phyloP scores from a whole-genome alignment of 2,329 filamentous ascomycete species.

The Venturia asperata region DNA sequence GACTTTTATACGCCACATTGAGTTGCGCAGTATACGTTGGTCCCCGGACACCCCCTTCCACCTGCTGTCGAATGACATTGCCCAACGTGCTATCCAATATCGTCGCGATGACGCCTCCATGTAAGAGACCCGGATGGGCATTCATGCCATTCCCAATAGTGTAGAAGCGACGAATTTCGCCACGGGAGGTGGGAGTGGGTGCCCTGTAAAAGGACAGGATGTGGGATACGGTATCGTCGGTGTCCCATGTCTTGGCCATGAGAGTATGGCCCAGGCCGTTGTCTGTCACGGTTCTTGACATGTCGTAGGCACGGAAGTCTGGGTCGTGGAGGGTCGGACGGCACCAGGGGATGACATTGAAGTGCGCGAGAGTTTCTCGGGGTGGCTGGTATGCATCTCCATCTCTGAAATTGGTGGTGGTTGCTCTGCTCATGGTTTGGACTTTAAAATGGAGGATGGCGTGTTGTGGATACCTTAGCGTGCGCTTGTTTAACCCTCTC shows the following conservation, averaged over 20 bases:
- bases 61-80: not conserved
- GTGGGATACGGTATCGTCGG: constrained; percentile 14
- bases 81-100: constrained; percentile 19
- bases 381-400: not conserved
- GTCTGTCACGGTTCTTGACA: constrained; percentile 15
- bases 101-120: constrained; percentile 19
- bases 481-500: not conserved
- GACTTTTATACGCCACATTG: constrained; percentile 19
- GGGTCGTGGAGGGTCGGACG: constrained; percentile 9
- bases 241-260: constrained; percentile 18
- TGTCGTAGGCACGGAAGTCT: constrained; percentile 9
- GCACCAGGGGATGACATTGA: constrained; percentile 11
- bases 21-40: constrained; percentile 18
- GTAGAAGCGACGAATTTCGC: constrained; percentile 19
- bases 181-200: constrained; percentile 2
- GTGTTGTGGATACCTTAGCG: not conserved
- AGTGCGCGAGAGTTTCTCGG: constrained; percentile 14
- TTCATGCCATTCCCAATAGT: constrained; percentile 19
- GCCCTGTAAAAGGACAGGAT: constrained; percentile 17
- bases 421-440: not conserved
- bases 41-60: not conserved
- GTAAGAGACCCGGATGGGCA: constrained; percentile 18
- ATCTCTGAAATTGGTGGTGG: not conserved
- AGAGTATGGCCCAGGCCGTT: constrained; percentile 18
- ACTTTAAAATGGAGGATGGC: not conserved